A percentile compares a stretch with the other conserved stretches of the same genome.
Conservation (phyloP, 1,284 basidiomycete species). For the Schizophyllum amplum region DNA sequence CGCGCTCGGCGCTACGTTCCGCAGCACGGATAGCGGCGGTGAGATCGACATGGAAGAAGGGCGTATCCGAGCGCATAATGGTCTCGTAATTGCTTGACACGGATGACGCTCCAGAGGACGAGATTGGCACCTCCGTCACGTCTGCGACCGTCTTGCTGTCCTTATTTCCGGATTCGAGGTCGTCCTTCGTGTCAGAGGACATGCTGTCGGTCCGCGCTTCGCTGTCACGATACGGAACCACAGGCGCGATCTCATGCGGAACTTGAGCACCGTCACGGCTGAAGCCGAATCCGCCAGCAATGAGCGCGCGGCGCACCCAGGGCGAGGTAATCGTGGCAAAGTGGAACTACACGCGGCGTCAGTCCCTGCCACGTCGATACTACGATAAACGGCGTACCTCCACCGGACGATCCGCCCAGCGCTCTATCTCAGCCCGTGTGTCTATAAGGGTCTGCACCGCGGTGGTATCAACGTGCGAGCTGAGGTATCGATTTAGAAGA, state of each 20-base stretch:
- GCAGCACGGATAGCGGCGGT: conserved; percentile 66
- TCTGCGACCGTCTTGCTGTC: conserved; percentile 18
- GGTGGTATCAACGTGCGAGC: conserved; percentile 79
- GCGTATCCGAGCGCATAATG: conserved; percentile 52
- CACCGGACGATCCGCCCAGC: conserved; percentile 76
- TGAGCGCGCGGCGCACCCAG: conserved; percentile 87
- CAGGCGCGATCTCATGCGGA: conserved; percentile 63
- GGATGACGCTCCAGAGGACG: conserved; percentile 1
- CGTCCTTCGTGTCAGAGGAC: conserved; percentile 16
- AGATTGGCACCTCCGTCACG: neutral
- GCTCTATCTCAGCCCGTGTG: conserved; percentile 78
- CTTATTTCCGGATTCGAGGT: conserved; percentile 26
- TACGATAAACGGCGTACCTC: conserved; percentile 41
- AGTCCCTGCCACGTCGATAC: neutral
- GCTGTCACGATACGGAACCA: conserved; percentile 55
- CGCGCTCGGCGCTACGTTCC: conserved; percentile 25
- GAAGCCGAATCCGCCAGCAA: conserved; percentile 82
- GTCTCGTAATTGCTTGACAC: conserved; percentile 21
- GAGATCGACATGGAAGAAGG: conserved; percentile 86
- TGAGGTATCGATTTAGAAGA: conserved; percentile 19
- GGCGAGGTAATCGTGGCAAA: conserved; percentile 86
- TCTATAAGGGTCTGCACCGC: conserved; percentile 90
- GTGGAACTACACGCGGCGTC: conserved; percentile 54
- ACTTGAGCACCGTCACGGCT: conserved; percentile 35
- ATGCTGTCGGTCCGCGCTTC: conserved; percentile 17